Evolutionary conservation across 768 basidiomycete genomes (phyloP).

Genomic region (Leccinum olivaceopallidum): DNA sequence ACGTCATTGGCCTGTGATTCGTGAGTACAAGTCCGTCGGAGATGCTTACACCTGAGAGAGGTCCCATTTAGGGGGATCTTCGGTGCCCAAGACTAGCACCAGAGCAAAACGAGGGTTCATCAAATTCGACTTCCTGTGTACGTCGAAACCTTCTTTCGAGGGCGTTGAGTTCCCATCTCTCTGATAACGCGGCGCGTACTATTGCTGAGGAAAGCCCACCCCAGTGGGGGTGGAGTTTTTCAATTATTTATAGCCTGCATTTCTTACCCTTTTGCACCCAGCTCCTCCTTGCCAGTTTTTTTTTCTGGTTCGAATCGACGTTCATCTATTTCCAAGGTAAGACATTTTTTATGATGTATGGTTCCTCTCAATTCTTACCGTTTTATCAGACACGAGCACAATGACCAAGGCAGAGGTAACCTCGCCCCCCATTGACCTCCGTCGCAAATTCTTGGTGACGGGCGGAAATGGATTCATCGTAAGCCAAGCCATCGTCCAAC

Average conservation of each 20-base stretch:
- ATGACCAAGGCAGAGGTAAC: slow-evolving; percentile 2
- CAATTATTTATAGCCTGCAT: slow-evolving; percentile 5
- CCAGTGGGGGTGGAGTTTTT: background rate
- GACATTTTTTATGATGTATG: background rate
- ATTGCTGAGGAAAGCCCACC: background rate
- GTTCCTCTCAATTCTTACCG: background rate
- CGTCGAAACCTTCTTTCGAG: background rate
- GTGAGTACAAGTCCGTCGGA: too few relatives aligned
- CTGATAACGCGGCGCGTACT: background rate
- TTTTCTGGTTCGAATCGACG: background rate
- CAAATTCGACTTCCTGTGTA: background rate
- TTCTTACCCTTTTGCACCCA: background rate
- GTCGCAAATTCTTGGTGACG: slow-evolving; percentile 39
- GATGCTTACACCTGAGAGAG: background rate
- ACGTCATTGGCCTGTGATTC: background rate
- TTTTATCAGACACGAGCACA: background rate
- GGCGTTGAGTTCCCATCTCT: slow-evolving; percentile 4
- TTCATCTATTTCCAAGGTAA: background rate
- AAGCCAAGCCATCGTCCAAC: slow-evolving; percentile 13
- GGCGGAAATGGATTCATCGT: slow-evolving; percentile 60
- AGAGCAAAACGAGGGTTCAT: background rate
- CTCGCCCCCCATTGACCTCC: background rate
- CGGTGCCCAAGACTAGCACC: background rate
- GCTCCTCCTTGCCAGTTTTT: background rate
- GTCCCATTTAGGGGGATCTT: slow-evolving; percentile 11